These are phyloP conservation scores for Fragaria ananassa DNA, from an alignment of 306 rosid genomes.

Conservation along the genomic window DNA sequence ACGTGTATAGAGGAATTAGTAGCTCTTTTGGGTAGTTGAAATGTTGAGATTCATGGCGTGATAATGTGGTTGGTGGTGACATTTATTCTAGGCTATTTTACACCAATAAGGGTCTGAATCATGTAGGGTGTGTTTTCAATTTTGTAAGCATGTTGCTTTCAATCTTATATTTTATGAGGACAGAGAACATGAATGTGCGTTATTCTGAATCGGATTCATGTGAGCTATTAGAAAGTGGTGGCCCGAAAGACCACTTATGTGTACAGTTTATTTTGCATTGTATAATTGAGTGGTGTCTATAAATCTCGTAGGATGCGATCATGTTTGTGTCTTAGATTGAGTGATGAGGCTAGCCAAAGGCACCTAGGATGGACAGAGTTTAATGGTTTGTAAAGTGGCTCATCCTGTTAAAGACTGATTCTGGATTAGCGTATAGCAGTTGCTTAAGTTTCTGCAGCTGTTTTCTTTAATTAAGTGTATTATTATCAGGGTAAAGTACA, in stretches of 20 bases:
- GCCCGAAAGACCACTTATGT: not conserved
- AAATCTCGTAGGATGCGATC: not conserved
- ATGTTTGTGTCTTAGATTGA: not conserved
- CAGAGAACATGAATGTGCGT: not conserved
- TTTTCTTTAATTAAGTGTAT: not conserved
- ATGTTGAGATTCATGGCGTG: not conserved
- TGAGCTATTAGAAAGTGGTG: not conserved
- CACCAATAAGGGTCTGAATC: not conserved
- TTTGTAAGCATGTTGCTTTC: not conserved
- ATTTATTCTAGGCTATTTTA: constrained; percentile 2
- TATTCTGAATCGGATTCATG: not conserved
- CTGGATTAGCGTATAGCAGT: not conserved
- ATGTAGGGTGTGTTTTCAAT: not conserved
- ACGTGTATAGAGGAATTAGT: not conserved
- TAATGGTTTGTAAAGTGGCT: not conserved
- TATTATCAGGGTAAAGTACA: constrained; percentile 2
- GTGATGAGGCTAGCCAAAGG: not conserved
- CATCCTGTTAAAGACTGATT: not conserved
- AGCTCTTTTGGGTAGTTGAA: not conserved
- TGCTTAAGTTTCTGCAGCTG: not conserved
- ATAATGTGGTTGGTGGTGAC: not conserved
- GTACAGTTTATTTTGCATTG: too few relatives aligned
- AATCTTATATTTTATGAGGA: not conserved
- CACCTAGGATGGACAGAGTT: not conserved
- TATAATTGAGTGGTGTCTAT: not conserved